These are phyloP conservation scores for Mortierella alpina DNA, from an alignment of 192 early-diverging fungal species.

Conservation along the genomic window DNA sequence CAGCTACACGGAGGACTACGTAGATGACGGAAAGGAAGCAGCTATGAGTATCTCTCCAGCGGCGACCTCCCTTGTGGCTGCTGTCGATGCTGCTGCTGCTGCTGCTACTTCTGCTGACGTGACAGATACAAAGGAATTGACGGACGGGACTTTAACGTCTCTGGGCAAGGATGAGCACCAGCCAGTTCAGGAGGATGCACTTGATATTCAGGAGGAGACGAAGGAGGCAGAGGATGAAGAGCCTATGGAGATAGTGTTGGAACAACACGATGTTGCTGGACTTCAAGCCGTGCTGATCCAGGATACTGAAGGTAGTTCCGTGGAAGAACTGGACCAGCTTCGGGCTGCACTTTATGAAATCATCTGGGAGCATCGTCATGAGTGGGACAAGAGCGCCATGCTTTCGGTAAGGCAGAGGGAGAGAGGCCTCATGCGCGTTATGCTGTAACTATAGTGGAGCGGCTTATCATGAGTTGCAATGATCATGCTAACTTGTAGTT, in stretches of 20 bases:
- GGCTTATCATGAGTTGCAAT: too few species aligned
- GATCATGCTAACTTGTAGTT: too few species aligned
- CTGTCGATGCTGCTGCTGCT: too few species aligned
- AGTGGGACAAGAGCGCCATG: constrained; percentile 30
- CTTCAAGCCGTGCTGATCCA: constrained; percentile 10
- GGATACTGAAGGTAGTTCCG: constrained; percentile 24
- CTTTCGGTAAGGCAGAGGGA: constrained; percentile 12
- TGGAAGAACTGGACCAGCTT: constrained; percentile 49
- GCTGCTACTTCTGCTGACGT: too few species aligned
- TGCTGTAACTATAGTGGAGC: too few species aligned
- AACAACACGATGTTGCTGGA: not conserved
- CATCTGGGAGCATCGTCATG: constrained; percentile 42
- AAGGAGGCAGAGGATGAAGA: constrained; percentile 10
- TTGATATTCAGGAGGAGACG: not conserved
- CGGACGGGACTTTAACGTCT: too few species aligned
- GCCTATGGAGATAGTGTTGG: constrained; percentile 9
- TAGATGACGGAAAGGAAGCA: too few species aligned
- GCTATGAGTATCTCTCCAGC: too few species aligned
- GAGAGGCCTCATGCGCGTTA: too few species aligned
- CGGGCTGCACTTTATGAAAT: constrained; percentile 32
- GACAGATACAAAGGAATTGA: too few species aligned
- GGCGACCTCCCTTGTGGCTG: too few species aligned
- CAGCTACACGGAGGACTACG: not conserved
- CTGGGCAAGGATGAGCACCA: not conserved
- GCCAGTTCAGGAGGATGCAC: not conserved